Percentiles rank a stretch among this genome's conserved stretches.
Conservation (phyloP, 2,329 filamentous ascomycete genomes). For the Aspergillus unguis region DNA sequence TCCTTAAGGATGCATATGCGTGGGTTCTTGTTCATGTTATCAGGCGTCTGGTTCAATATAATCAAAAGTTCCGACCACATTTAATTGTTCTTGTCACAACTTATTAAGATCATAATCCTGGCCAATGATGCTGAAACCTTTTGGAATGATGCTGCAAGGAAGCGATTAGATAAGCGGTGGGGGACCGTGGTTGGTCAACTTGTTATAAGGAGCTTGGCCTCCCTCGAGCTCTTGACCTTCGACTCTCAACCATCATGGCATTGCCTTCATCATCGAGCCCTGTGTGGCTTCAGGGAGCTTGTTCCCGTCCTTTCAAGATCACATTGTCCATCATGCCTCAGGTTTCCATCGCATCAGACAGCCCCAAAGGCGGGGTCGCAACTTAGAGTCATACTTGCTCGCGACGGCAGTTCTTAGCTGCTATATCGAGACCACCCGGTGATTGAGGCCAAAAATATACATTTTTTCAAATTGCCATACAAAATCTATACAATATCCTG, state of each 20-base stretch:
- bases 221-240: not conserved
- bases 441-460: not conserved
- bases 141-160: not conserved
- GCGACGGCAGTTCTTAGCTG: constrained; percentile 20
- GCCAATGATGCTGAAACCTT: not conserved
- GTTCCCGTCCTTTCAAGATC: constrained; percentile 4
- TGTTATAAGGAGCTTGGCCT: not conserved
- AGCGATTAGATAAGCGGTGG: constrained; percentile 22
- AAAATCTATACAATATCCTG: not conserved
- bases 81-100: too few relatives aligned
- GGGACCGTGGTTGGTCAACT: not conserved
- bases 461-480: not conserved
- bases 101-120: not conserved
- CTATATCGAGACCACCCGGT: constrained; percentile 12
- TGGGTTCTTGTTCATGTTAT: constrained; percentile 31
- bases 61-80: constrained; percentile 15
- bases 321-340: constrained; percentile 5
- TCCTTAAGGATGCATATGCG: constrained; percentile 35
- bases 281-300: constrained; percentile 15
- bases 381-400: constrained; percentile 21
- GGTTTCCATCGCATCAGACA: constrained; percentile 13
- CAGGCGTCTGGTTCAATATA: constrained; percentile 31
- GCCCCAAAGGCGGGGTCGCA: constrained; percentile 35
- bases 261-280: constrained; percentile 16
- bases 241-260: constrained; percentile 24